phyloP scores from a whole-genome alignment of 2,329 filamentous ascomycete species.

The Pseudogymnoascus sp. region DNA sequence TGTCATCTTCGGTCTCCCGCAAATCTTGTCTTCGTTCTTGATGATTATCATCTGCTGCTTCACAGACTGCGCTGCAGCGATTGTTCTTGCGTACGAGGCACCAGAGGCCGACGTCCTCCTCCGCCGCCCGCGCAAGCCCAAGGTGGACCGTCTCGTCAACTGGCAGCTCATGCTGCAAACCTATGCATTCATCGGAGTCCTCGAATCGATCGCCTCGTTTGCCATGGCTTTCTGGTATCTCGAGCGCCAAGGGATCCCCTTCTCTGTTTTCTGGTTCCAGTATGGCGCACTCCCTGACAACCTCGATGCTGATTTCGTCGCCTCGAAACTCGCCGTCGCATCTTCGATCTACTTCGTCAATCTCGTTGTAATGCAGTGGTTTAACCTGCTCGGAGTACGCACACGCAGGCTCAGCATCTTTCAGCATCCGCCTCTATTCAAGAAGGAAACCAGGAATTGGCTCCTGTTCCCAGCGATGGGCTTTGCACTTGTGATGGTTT shows the following conservation, averaged over 20 bases:
- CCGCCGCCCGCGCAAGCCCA: constrained; percentile 60
- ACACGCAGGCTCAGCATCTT: constrained; percentile 61
- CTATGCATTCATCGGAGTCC: constrained; percentile 63
- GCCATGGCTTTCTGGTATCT: constrained; percentile 64
- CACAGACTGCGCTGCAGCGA: constrained; percentile 68
- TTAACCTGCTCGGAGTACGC: constrained; percentile 63
- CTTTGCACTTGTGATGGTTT: constrained; percentile 61
- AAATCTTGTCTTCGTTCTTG: constrained; percentile 52
- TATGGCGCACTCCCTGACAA: constrained; percentile 46
- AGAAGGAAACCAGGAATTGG: constrained; percentile 57
- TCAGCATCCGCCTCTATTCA: constrained; percentile 63
- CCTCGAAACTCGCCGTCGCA: constrained; percentile 36
- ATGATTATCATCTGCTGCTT: constrained; percentile 52
- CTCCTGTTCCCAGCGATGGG: constrained; percentile 64
- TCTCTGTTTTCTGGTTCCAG: constrained; percentile 59
- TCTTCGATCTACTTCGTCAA: constrained; percentile 68
- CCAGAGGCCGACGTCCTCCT: constrained; percentile 69
- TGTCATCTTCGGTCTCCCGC: constrained; percentile 54
- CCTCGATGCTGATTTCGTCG: constrained; percentile 47
- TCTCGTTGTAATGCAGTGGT: constrained; percentile 75
- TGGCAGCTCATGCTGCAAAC: constrained; percentile 65
- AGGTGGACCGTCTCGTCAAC: constrained; percentile 66
- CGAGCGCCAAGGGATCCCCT: constrained; percentile 55
- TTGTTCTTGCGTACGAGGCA: constrained; percentile 67
- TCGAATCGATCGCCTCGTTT: constrained; percentile 53